A percentile compares a stretch with the other conserved stretches of the same genome.
phyloP scores from a whole-genome alignment of 805 yeast species.

The Sporopachydermia quercuum region DNA sequence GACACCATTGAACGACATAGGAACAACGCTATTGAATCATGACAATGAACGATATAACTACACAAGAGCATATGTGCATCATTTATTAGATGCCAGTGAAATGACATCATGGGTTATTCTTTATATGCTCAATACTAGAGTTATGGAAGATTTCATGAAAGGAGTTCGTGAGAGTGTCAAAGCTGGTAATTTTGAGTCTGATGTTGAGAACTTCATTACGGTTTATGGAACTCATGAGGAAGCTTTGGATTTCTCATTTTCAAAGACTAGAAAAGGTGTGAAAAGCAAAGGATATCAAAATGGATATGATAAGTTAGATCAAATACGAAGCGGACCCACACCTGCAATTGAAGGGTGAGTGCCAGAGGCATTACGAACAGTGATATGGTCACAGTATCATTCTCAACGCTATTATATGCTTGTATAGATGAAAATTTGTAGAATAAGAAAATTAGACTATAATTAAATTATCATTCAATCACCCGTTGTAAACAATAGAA shows the following conservation, averaged over 20 bases:
- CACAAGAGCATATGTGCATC: slow-evolving; percentile 26
- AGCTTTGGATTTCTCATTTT: slow-evolving; percentile 4
- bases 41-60: slow-evolving; percentile 12
- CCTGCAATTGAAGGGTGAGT: slow-evolving; percentile 10
- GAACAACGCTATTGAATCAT: slow-evolving; percentile 6
- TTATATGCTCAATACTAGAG: slow-evolving; percentile 22
- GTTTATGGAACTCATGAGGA: slow-evolving; percentile 10
- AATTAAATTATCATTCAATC: too few relatives aligned
- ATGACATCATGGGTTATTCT: slow-evolving; percentile 28
- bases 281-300: slow-evolving; percentile 11
- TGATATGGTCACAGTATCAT: too few relatives aligned
- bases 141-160: slow-evolving; percentile 15
- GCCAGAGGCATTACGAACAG: too few relatives aligned
- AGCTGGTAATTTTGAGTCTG: slow-evolving; percentile 15
- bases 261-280: slow-evolving; percentile 7
- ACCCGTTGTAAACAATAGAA: too few relatives aligned
- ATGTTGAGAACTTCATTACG: slow-evolving; percentile 8
- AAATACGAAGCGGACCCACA: slow-evolving; percentile 6
- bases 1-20: slow-evolving; percentile 11
- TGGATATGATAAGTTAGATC: slow-evolving; percentile 6
- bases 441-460: too few relatives aligned
- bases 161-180: slow-evolving; percentile 17
- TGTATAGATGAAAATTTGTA: too few relatives aligned
- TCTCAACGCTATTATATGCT: slow-evolving; percentile 6
- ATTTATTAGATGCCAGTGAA: slow-evolving; percentile 24